Percentiles rank a stretch among this genome's conserved stretches.
phyloP scores from a whole-genome alignment of 805 yeast species.

The Myxozyma sirexii region DNA sequence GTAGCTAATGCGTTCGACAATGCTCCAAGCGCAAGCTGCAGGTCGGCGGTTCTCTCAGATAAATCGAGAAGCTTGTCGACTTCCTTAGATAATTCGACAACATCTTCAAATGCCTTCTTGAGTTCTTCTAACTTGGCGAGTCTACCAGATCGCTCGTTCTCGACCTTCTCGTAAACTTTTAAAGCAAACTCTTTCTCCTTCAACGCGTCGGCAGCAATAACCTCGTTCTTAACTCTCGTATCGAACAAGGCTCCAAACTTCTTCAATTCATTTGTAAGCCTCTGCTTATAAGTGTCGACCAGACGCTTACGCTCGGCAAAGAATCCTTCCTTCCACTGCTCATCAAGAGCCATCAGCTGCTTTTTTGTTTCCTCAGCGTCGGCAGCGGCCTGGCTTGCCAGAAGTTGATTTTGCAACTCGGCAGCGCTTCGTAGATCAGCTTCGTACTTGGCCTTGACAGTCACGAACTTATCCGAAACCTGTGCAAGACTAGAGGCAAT shows the following conservation, averaged over 20 bases:
- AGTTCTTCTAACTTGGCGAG: constrained; percentile 68
- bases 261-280: constrained; percentile 65
- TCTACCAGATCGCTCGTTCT: constrained; percentile 76
- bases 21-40: constrained; percentile 51
- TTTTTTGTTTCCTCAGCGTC: constrained; percentile 38
- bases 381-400: constrained; percentile 37
- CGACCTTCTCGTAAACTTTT: constrained; percentile 59
- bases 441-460: constrained; percentile 29
- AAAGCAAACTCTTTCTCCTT: constrained; percentile 68
- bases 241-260: constrained; percentile 58
- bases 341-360: constrained; percentile 51
- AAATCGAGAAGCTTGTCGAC: constrained; percentile 46
- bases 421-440: constrained; percentile 36
- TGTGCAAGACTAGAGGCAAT: constrained; percentile 30
- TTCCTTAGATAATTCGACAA: constrained; percentile 48
- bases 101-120: constrained; percentile 56
- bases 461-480: constrained; percentile 26
- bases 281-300: constrained; percentile 59
- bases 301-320: constrained; percentile 62
- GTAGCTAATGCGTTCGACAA: constrained; percentile 48
- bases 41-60: constrained; percentile 47
- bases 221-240: constrained; percentile 36
- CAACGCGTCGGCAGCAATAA: constrained; percentile 64
- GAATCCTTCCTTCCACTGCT: constrained; percentile 61
- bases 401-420: constrained; percentile 41